Conservation (phyloP, 371 early-diverging fungal species). For the Umbelopsis sp. region DNA sequence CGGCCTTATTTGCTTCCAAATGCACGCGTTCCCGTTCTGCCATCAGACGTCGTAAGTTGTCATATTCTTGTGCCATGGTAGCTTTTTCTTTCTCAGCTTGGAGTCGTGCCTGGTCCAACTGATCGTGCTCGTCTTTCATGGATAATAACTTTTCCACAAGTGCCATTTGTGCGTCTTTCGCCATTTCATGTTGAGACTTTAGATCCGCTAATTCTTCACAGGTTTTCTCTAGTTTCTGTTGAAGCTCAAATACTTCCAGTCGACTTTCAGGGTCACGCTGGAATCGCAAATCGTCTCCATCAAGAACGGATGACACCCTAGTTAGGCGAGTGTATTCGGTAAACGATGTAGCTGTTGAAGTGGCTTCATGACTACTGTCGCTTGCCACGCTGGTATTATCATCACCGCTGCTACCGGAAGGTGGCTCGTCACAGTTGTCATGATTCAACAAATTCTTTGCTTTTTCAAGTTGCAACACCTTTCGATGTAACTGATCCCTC, state of each 20-base stretch:
- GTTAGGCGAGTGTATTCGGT: neutral
- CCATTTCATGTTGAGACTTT: constrained; percentile 36
- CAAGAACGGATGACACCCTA: neutral
- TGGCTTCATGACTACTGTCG: constrained; percentile 9
- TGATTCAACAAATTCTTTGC: neutral
- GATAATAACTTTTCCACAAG: constrained; percentile 47
- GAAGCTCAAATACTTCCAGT: constrained; percentile 24
- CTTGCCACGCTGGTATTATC: neutral
- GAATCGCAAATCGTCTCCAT: neutral
- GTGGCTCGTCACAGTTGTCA: neutral
- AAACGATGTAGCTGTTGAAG: constrained; percentile 3
- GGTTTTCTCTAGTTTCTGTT: constrained; percentile 30
- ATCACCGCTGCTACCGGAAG: neutral
- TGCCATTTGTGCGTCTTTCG: constrained; percentile 44
- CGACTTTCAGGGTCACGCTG: constrained; percentile 1
- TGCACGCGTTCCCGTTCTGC: constrained; percentile 20
- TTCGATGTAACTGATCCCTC: constrained; percentile 37
- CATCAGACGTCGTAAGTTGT: constrained; percentile 20
- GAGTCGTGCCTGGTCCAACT: constrained; percentile 38
- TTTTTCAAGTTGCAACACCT: neutral
- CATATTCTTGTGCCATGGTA: constrained; percentile 25
- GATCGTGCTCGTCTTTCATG: constrained; percentile 43
- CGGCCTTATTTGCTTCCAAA: constrained; percentile 1
- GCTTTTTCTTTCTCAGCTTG: constrained; percentile 24
- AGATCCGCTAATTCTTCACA: constrained; percentile 35